Conservation (phyloP, 768 basidiomycete species). For the Suillus bovinus region DNA sequence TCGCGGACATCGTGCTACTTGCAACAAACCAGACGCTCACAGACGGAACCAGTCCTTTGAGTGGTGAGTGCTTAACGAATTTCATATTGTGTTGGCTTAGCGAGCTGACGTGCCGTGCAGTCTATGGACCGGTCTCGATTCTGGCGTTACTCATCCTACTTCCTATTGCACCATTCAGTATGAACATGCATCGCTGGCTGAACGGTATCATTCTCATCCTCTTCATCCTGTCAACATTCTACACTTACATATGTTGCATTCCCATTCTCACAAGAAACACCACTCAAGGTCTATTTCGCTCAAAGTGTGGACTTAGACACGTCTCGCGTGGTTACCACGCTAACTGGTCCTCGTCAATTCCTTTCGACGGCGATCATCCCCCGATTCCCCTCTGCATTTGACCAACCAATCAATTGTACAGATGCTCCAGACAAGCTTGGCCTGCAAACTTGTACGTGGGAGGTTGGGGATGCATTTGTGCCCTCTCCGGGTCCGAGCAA, state of each 20-base stretch:
- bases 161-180: slow-evolving; percentile 65
- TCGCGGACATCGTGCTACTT: slow-evolving; percentile 46
- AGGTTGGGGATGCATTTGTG: slow-evolving; percentile 31
- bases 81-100: background rate
- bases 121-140: slow-evolving; percentile 48
- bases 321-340: slow-evolving; percentile 38
- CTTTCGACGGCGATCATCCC: slow-evolving; percentile 45
- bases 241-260: slow-evolving; percentile 47
- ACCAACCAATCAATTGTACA: slow-evolving; percentile 35
- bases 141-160: slow-evolving; percentile 52
- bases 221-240: slow-evolving; percentile 45
- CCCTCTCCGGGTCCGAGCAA: slow-evolving; percentile 40
- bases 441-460: slow-evolving; percentile 52
- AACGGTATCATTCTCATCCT: slow-evolving; percentile 38
- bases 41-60: slow-evolving; percentile 55
- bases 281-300: slow-evolving; percentile 72
- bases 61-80: slow-evolving; percentile 41
- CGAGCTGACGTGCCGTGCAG: slow-evolving; percentile 31
- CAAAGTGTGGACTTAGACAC: slow-evolving; percentile 53
- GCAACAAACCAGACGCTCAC: slow-evolving; percentile 57
- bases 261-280: slow-evolving; percentile 63
- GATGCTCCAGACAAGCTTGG: slow-evolving; percentile 32
- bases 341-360: slow-evolving; percentile 47
- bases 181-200: slow-evolving; percentile 46
- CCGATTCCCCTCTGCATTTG: slow-evolving; percentile 51